Percentiles rank a stretch among this genome's conserved stretches.
Conservation (phyloP, 768 basidiomycete genomes). For the Podaxis rugospora region DNA sequence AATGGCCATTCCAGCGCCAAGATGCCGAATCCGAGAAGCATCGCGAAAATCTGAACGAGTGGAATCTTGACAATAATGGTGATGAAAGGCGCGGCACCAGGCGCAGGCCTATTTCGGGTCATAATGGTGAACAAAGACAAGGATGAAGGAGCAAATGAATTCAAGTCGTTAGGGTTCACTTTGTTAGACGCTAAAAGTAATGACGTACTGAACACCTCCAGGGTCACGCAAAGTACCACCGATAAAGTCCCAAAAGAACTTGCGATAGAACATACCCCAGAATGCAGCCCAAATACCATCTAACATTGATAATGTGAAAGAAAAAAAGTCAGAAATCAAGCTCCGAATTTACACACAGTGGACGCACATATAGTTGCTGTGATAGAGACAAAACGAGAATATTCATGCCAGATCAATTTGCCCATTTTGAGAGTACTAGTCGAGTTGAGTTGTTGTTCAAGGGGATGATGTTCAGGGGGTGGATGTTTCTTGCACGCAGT, state of each 20-base stretch:
- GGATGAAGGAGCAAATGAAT: background rate
- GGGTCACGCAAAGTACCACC: conserved; percentile 74
- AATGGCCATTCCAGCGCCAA: conserved; percentile 72
- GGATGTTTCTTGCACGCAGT: conserved; percentile 18
- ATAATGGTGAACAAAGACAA: background rate
- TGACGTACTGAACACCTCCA: conserved; percentile 72
- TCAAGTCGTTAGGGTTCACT: background rate
- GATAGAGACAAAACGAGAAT: conserved; percentile 64
- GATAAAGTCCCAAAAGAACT: conserved; percentile 97
- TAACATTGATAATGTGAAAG: conserved; percentile 21
- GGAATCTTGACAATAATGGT: conserved; percentile 74
- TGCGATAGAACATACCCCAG: conserved; percentile 81
- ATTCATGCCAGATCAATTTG: conserved; percentile 77
- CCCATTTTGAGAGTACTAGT: conserved; percentile 51
- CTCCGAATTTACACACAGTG: background rate
- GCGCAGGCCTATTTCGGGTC: conserved; percentile 45
- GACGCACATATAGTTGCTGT: conserved; percentile 71
- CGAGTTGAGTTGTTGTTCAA: conserved; percentile 6
- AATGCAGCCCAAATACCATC: conserved; percentile 80
- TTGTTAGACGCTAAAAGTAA: background rate
- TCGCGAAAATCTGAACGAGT: conserved; percentile 63
- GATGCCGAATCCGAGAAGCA: conserved; percentile 55
- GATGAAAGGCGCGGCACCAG: conserved; percentile 59
- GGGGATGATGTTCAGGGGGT: conserved; percentile 15
- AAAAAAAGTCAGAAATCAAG: conserved; percentile 6